Base-by-base conservation (phyloP, 306 rosid species). In the Rubus parviflorus region DNA sequence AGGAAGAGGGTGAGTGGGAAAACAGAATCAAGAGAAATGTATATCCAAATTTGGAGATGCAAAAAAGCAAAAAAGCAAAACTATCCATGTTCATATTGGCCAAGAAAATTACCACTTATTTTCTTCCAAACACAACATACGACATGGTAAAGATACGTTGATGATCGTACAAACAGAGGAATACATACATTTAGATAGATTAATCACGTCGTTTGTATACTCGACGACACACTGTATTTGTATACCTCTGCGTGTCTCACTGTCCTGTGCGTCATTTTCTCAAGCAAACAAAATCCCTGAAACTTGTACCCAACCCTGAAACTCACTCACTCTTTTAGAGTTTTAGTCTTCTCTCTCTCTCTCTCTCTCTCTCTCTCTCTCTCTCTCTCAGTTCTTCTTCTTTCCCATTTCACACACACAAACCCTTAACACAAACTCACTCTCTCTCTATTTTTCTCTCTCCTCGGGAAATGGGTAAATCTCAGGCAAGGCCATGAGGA, bases 381-480 rank as follows among this genome's bases (percentile, higher is more conserved):
- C 74, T 57, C 7, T 3, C 75, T 56, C 48, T 3, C 75, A 73
- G 73, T 76, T 76, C 72, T 66, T 74, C 85, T 80, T 74, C 71
- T 43, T 49, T 2, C 73, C 86, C 83, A 78, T 80, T 77, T 70
- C 77, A 58, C 78, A 57, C 85, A 74, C 82, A 72, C 81, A 25
- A 35, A 35, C 67, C 71, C 41, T 83, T 49, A 63, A 56, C 63
- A 10, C 17, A 19, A 57, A 53, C 79, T 76, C 85, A 30, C 54
- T 12, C 7, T 67, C 12, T 62, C 41, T 69, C 46, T 61, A 23
- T n/a, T 25, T 47, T 15, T 38, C 75, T 16, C 77, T 17, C 0
- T 79, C 49, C 48, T 16, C 66, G 37, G 25, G 14, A 37, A 82
- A 89, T 90, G 92, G 81, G 85, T 15, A 49, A 77, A 71, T 85